A percentile compares a stretch with the other conserved stretches of the same genome.
Conservation (phyloP, 2,329 filamentous ascomycete genomes). For the Colletotrichum sp. region DNA sequence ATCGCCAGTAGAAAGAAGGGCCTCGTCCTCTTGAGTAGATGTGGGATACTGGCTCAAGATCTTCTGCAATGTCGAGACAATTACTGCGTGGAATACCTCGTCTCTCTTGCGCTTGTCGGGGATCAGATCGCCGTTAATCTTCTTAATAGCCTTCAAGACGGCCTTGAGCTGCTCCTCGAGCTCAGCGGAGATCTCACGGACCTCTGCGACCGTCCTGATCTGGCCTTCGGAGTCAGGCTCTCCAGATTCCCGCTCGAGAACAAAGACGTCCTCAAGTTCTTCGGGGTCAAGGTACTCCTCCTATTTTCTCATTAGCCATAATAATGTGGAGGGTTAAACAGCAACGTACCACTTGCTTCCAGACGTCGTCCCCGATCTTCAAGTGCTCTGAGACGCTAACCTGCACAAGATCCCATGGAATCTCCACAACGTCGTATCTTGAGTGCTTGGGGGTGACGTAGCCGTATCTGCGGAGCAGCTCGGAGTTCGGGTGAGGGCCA, state of each 20-base stretch:
- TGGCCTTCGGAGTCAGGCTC: constrained; percentile 57
- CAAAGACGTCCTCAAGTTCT: constrained; percentile 76
- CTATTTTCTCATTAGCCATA: constrained; percentile 23
- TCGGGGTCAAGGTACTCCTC: constrained; percentile 63
- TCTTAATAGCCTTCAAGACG: constrained; percentile 54
- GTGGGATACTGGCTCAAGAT: constrained; percentile 48
- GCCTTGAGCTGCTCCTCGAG: constrained; percentile 56
- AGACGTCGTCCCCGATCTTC: constrained; percentile 37
- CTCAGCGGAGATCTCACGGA: constrained; percentile 52
- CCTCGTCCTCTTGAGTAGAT: constrained; percentile 42
- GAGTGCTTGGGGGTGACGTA: constrained; percentile 83
- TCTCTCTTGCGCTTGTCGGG: constrained; percentile 56
- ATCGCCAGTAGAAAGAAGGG: constrained; percentile 33
- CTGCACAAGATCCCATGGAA: constrained; percentile 67
- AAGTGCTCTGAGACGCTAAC: constrained; percentile 45
- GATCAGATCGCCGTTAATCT: constrained; percentile 44
- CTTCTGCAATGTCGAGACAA: constrained; percentile 41
- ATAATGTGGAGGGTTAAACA: constrained; percentile 17
- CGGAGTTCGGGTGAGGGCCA: constrained; percentile 80
- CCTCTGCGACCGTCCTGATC: constrained; percentile 38
- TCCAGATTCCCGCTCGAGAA: constrained; percentile 62
- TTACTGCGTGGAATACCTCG: constrained; percentile 45
- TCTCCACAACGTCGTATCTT: constrained; percentile 82
- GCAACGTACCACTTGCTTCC: constrained; percentile 48
- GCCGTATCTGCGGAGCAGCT: constrained; percentile 83